Conservation (phyloP, 2,329 filamentous ascomycete genomes). For the Aotearoamyces nothofagi region DNA sequence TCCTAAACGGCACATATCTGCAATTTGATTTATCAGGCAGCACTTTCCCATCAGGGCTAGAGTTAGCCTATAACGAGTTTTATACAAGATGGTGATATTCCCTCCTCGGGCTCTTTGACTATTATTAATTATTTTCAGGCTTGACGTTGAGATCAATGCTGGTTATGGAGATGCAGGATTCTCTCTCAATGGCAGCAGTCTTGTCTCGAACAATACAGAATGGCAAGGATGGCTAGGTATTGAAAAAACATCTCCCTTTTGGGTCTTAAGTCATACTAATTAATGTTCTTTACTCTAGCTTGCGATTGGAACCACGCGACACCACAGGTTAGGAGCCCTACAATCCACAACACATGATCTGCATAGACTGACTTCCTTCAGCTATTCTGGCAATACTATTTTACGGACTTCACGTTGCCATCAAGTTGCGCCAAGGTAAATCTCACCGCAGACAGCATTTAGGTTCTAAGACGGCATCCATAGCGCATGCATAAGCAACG, state of each 20-base stretch:
- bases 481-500: no score
- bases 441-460: constrained; percentile 6
- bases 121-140: neutral
- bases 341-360: constrained; percentile 1
- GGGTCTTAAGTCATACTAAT: no score
- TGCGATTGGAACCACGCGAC: no score
- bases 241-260: no score
- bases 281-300: no score
- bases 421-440: constrained; percentile 9
- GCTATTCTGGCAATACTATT: constrained; percentile 10
- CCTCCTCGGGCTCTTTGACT: neutral
- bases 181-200: constrained; percentile 7
- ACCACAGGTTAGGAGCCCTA: no score
- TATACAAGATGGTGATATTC: constrained; percentile 3
- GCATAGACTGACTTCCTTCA: constrained; percentile 9
- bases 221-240: constrained; percentile 6
- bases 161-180: constrained; percentile 5
- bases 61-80: neutral
- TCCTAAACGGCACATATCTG: constrained; percentile 8
- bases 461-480: no score
- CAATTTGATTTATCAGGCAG: constrained; percentile 9
- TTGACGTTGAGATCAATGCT: constrained; percentile 4
- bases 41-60: constrained; percentile 3
- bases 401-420: constrained; percentile 4
- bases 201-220: constrained; percentile 4